Percentiles rank a stretch among this genome's conserved stretches.
These are phyloP conservation scores for Testicularia cyperi DNA, from an alignment of 1,284 basidiomycete genomes.

Conservation along the genomic window DNA sequence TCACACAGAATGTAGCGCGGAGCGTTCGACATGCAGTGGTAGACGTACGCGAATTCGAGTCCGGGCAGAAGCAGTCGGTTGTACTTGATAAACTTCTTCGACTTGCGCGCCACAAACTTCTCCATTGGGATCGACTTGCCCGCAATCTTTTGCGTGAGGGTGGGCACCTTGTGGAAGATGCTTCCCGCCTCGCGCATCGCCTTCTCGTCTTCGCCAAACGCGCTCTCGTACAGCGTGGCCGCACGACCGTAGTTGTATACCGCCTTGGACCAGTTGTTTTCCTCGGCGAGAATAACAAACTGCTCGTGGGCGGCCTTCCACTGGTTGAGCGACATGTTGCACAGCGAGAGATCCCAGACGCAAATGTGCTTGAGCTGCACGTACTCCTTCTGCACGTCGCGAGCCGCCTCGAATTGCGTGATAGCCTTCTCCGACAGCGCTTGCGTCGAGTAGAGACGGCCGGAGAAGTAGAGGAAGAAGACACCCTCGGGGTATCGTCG, in stretches of 20 bases:
- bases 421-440: constrained; percentile 49
- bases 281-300: constrained; percentile 47
- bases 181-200: constrained; percentile 33
- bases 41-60: constrained; percentile 57
- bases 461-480: constrained; percentile 60
- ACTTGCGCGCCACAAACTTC: constrained; percentile 57
- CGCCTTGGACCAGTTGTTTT: constrained; percentile 59
- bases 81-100: constrained; percentile 52
- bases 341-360: constrained; percentile 57
- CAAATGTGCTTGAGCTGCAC: constrained; percentile 59
- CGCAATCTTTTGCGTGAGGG: constrained; percentile 55
- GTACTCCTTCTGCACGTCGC: constrained; percentile 57
- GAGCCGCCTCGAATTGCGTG: constrained; percentile 47
- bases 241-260: constrained; percentile 57
- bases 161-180: constrained; percentile 45
- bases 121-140: constrained; percentile 59
- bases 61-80: constrained; percentile 50
- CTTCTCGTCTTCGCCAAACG: constrained; percentile 4
- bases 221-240: constrained; percentile 43
- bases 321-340: constrained; percentile 51
- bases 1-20: constrained; percentile 43
- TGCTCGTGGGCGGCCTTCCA: constrained; percentile 48
- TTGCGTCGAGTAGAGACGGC: constrained; percentile 58
- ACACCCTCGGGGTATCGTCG: constrained; percentile 54
- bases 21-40: constrained; percentile 57